phyloP scores from a whole-genome alignment of 2,329 filamentous ascomycete species.

The Penicillium sp. region DNA sequence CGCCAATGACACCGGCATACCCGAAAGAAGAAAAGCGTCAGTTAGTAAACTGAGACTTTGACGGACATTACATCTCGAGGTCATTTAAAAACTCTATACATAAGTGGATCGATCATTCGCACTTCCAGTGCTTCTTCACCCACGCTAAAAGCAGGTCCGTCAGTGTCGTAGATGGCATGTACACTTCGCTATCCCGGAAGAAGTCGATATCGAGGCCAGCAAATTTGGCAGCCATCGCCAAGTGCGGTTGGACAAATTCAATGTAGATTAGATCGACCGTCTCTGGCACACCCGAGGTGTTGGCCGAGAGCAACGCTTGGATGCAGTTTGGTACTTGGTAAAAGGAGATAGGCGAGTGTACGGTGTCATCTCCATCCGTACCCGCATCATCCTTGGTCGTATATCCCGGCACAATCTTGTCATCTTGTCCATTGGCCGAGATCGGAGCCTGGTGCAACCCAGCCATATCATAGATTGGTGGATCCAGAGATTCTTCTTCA shows the following conservation, averaged over 20 bases:
- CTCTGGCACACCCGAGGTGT: constrained; percentile 55
- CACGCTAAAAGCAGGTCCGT: constrained; percentile 60
- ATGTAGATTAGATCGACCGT: constrained; percentile 86
- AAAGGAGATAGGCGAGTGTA: constrained; percentile 72
- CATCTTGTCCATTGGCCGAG: constrained; percentile 32
- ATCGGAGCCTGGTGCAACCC: constrained; percentile 32
- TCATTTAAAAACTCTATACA: background rate
- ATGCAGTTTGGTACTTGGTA: constrained; percentile 82
- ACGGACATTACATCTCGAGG: background rate
- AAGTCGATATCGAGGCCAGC: constrained; percentile 51
- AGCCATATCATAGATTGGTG: constrained; percentile 4
- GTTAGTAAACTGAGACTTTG: background rate
- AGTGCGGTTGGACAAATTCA: constrained; percentile 83
- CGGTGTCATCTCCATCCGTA: constrained; percentile 81
- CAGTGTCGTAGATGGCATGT: constrained; percentile 54
- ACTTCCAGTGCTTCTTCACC: constrained; percentile 57
- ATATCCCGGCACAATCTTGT: constrained; percentile 67
- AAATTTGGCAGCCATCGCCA: constrained; percentile 70
- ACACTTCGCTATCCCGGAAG: constrained; percentile 50
- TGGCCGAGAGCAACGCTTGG: constrained; percentile 59
- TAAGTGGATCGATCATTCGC: constrained; percentile 17
- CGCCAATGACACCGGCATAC: background rate
- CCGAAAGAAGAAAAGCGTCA: background rate
- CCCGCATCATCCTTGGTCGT: constrained; percentile 85
- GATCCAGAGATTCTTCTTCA: constrained; percentile 11